A percentile compares a stretch with the other conserved stretches of the same genome.
Conservation (phyloP, 306 rosid genomes). For the Trichosanthes truncata region DNA sequence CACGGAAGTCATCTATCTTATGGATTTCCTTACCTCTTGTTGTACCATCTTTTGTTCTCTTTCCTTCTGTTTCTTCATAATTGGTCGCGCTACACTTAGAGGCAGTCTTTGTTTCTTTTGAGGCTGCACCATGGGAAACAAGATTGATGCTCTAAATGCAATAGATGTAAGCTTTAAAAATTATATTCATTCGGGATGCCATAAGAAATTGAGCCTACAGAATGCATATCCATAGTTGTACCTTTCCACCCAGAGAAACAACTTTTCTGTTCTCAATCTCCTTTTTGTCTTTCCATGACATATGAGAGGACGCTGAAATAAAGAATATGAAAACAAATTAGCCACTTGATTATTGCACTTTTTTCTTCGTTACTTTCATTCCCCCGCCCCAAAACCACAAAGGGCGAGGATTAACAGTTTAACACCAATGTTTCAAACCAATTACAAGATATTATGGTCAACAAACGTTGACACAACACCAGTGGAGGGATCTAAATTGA, state of each 20-base stretch:
- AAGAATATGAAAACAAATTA: neutral
- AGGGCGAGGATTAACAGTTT: neutral
- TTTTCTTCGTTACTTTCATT: neutral
- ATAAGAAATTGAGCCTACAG: neutral
- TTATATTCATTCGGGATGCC: neutral
- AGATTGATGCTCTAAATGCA: neutral
- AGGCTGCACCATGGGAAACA: conserved; percentile 29
- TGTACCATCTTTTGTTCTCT: conserved; percentile 57
- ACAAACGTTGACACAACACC: neutral
- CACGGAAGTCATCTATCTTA: neutral
- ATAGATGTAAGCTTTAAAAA: neutral
- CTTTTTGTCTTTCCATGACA: conserved; percentile 83
- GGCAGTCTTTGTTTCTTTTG: conserved; percentile 55
- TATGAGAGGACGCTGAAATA: conserved; percentile 47
- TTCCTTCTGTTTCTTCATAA: conserved; percentile 65
- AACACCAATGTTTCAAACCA: neutral
- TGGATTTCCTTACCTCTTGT: conserved; percentile 38
- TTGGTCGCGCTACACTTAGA: conserved; percentile 59
- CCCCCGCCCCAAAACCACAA: neutral
- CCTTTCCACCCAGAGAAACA: conserved; percentile 87
- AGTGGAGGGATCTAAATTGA: neutral
- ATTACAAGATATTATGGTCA: neutral
- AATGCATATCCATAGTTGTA: conserved; percentile 17
- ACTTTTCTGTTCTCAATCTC: conserved; percentile 52
- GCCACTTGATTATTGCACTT: neutral